A percentile compares a stretch with the other conserved stretches of the same genome.
Conservation (phyloP, 2,329 filamentous ascomycete genomes). For the Helminthosporium solani region DNA sequence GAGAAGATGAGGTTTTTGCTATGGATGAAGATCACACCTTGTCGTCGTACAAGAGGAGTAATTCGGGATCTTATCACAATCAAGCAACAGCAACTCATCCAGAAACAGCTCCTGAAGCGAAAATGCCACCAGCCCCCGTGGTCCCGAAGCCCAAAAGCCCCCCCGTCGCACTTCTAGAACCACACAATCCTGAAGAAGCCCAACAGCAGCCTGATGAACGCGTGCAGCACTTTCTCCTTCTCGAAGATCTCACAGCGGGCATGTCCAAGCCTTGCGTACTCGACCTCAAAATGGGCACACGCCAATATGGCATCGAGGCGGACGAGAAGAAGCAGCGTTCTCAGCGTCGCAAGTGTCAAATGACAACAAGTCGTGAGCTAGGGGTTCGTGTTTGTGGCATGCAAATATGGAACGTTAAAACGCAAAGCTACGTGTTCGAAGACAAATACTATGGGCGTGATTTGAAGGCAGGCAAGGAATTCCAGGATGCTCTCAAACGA, state of each 20-base stretch:
- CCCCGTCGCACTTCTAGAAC: conserved; percentile 16
- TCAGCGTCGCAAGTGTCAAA: conserved; percentile 87
- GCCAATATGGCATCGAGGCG: conserved; percentile 93
- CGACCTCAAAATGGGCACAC: conserved; percentile 97
- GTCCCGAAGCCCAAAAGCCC: conserved; percentile 15
- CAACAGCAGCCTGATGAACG: conserved; percentile 56
- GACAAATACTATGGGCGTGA: conserved; percentile 97
- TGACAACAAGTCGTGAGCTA: conserved; percentile 85
- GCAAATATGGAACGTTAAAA: conserved; percentile 89
- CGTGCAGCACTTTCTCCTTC: conserved; percentile 86
- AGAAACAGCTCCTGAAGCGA: conserved; percentile 16
- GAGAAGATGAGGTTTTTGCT: conserved; percentile 67
- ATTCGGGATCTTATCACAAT: conserved; percentile 6
- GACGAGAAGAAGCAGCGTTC: conserved; percentile 89
- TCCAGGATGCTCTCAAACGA: conserved; percentile 80
- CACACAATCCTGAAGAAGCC: conserved; percentile 48
- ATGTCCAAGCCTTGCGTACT: conserved; percentile 97
- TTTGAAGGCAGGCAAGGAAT: conserved; percentile 82
- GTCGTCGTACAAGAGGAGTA: conserved; percentile 9
- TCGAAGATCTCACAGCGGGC: conserved; percentile 92
- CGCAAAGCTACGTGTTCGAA: conserved; percentile 86
- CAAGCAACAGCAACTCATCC: background rate
- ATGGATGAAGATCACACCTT: conserved; percentile 58
- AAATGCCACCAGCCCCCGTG: conserved; percentile 38
- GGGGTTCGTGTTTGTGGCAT: conserved; percentile 93